These are phyloP conservation scores for Kwoniella shandongensis DNA, from an alignment of 768 basidiomycete genomes.

Conservation along the genomic window DNA sequence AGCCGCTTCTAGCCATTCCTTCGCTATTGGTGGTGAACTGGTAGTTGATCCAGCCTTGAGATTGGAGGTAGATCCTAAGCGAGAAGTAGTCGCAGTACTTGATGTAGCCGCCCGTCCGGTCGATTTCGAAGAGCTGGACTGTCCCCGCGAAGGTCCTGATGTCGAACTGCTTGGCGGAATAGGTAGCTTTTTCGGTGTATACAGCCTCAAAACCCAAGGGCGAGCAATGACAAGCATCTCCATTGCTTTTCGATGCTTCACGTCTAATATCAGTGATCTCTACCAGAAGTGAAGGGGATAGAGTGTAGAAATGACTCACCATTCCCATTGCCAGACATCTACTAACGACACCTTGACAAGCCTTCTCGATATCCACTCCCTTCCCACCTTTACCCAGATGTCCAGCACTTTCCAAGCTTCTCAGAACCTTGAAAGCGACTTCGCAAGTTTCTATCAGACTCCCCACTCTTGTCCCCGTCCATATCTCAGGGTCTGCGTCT, in stretches of 20 bases:
- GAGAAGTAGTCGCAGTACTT: background rate
- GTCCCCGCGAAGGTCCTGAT: background rate
- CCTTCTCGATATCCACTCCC: conserved; percentile 37
- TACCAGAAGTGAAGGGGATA: background rate
- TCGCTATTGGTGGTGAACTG: background rate
- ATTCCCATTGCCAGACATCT: conserved; percentile 31
- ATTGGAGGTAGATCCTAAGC: background rate
- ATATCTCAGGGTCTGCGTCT: conserved; percentile 9
- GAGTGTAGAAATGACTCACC: conserved; percentile 29
- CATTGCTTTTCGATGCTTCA: conserved; percentile 30
- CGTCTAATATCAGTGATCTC: conserved; percentile 4
- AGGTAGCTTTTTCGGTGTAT: conserved; percentile 7
- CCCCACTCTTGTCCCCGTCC: conserved; percentile 27
- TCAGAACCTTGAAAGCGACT: conserved; percentile 24
- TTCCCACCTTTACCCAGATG: conserved; percentile 17
- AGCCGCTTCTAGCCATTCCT: conserved; percentile 19
- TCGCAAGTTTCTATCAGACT: conserved; percentile 12
- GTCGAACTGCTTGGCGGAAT: background rate
- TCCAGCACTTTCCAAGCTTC: conserved; percentile 24
- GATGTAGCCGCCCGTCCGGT: background rate
- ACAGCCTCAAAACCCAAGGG: conserved; percentile 16
- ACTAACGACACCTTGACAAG: conserved; percentile 15
- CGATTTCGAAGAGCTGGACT: conserved; percentile 6
- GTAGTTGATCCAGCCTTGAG: conserved; percentile 1
- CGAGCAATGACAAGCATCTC: conserved; percentile 19